Conservation (phyloP, 2,329 filamentous ascomycete genomes). For the Graphilbum ipis-grandicollis region DNA sequence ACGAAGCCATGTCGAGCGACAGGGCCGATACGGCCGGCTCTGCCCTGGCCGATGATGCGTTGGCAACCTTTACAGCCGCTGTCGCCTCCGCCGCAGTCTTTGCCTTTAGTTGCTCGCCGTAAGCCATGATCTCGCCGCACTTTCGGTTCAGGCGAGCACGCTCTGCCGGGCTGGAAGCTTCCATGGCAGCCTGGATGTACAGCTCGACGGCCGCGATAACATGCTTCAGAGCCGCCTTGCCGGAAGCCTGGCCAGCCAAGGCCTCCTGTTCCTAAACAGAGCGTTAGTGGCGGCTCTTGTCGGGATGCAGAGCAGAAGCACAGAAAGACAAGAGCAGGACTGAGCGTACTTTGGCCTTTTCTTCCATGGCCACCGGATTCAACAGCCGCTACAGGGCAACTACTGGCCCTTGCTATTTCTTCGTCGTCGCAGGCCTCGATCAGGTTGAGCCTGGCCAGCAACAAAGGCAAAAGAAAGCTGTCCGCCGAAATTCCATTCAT, state of each 20-base stretch:
- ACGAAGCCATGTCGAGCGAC: slow-evolving; percentile 3
- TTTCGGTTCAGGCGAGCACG: slow-evolving; percentile 49
- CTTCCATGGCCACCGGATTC: slow-evolving; percentile 2
- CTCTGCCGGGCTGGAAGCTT: slow-evolving; percentile 43
- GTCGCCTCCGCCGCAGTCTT: neutral
- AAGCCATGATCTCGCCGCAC: slow-evolving; percentile 50
- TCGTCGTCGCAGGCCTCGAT: neutral
- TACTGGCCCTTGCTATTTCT: neutral
- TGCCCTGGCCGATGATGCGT: too few relatives aligned
- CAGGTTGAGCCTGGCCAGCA: neutral
- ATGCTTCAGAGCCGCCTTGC: slow-evolving; percentile 49
- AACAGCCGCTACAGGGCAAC: neutral
- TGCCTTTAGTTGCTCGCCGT: slow-evolving; percentile 66
- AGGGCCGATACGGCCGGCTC: neutral
- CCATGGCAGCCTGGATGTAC: slow-evolving; percentile 58
- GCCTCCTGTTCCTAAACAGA: slow-evolving; percentile 5
- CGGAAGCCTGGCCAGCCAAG: slow-evolving; percentile 4
- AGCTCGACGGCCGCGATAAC: slow-evolving; percentile 64
- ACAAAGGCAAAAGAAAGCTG: neutral
- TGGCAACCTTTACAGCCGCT: neutral
- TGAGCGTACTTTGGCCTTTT: slow-evolving; percentile 1
- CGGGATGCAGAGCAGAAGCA: neutral
- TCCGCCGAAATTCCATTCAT: neutral
- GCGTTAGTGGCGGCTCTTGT: neutral
- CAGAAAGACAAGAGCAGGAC: neutral